These are phyloP conservation scores for Coleophoma crateriformis DNA, from an alignment of 2,329 filamentous ascomycete genomes.

Conservation along the genomic window DNA sequence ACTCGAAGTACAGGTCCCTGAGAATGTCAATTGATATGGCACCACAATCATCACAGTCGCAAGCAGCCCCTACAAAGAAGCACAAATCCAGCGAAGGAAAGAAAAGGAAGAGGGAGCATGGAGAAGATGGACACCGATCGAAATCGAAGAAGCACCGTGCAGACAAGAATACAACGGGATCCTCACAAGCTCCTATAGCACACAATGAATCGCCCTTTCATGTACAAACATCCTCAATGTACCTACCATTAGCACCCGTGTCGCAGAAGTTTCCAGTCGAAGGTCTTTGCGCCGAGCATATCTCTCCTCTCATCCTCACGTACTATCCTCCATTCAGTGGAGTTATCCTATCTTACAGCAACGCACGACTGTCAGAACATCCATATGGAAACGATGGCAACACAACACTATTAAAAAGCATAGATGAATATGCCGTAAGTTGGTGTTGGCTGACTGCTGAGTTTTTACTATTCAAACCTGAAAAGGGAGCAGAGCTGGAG, in stretches of 20 bases:
- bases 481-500: conserved; percentile 67
- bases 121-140: conserved; percentile 35
- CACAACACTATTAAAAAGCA: conserved; percentile 41
- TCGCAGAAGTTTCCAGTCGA: conserved; percentile 66
- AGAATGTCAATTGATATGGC: conserved; percentile 21
- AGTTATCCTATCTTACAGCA: conserved; percentile 69
- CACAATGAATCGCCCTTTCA: conserved; percentile 62
- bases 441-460: conserved; percentile 88
- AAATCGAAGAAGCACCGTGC: conserved; percentile 39
- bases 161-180: conserved; percentile 27
- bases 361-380: conserved; percentile 58
- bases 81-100: conserved; percentile 34
- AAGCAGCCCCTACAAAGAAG: conserved; percentile 20
- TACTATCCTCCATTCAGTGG: conserved; percentile 70
- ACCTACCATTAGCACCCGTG: conserved; percentile 67
- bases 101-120: conserved; percentile 31
- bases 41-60: conserved; percentile 3
- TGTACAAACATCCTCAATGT: conserved; percentile 74
- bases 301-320: conserved; percentile 68
- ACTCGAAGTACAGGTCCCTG: background rate
- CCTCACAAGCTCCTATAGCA: conserved; percentile 5
- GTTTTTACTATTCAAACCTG: conserved; percentile 76
- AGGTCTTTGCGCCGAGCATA: conserved; percentile 66
- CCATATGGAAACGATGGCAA: conserved; percentile 46
- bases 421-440: conserved; percentile 80